phyloP scores from a whole-genome alignment of 1,284 basidiomycete species.

The Trametes polyzona region DNA sequence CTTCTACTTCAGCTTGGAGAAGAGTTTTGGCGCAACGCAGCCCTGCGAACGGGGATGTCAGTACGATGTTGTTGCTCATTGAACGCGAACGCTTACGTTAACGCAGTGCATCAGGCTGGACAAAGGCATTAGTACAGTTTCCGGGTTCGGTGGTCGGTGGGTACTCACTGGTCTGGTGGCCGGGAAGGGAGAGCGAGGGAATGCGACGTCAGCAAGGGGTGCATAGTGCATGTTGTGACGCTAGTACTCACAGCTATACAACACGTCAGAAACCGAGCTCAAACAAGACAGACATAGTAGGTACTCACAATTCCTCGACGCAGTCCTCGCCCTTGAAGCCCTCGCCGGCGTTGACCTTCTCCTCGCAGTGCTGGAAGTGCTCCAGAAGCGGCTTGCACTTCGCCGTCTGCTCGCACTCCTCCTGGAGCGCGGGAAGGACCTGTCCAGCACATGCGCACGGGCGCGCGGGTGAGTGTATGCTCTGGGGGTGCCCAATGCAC shows the following conservation, averaged over 20 bases:
- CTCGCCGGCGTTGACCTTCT: conserved; percentile 86
- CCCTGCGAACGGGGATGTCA: conserved; percentile 48
- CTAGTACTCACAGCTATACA: conserved; percentile 19
- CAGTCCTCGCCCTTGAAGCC: conserved; percentile 90
- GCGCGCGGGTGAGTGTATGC: neutral
- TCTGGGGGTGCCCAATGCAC: too few species aligned
- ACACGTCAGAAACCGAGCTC: neutral
- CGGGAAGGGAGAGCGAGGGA: neutral
- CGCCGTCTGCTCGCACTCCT: conserved; percentile 72
- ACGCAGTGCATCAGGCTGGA: conserved; percentile 87
- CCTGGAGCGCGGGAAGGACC: conserved; percentile 70
- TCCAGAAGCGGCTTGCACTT: conserved; percentile 77
- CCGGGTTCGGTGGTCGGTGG: conserved; percentile 38
- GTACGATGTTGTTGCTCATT: too few species aligned
- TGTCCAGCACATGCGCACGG: conserved; percentile 32
- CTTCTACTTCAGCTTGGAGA: conserved; percentile 60
- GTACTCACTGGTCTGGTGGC: conserved; percentile 22
- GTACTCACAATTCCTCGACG: conserved; percentile 82
- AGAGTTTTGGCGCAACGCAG: conserved; percentile 82
- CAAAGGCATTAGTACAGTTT: conserved; percentile 18
- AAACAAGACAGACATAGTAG: conserved; percentile 20
- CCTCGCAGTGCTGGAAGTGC: conserved; percentile 91
- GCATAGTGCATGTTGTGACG: too few species aligned
- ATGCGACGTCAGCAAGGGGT: conserved; percentile 7
- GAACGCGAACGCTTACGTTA: too few species aligned